Percentiles rank a stretch among this genome's conserved stretches.
Evolutionary conservation across 2,329 filamentous ascomycete species (phyloP).

Genomic region (Orbilia javanica): DNA sequence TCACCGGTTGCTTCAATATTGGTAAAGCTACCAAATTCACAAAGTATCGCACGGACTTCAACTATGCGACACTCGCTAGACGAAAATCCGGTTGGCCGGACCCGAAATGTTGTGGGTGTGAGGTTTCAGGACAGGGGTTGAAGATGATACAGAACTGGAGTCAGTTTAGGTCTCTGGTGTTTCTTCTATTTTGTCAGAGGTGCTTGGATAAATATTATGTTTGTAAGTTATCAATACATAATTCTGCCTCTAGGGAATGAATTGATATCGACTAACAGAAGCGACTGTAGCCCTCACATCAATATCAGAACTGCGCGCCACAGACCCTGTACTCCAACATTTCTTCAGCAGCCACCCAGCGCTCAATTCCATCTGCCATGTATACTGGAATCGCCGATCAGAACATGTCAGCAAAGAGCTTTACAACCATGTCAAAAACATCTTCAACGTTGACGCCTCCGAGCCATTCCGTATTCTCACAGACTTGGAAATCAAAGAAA

Average conservation of each 20-base stretch:
- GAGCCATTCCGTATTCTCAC: not conserved
- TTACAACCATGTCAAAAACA: conserved; percentile 1
- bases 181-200: conserved; percentile 4
- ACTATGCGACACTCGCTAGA: conserved; percentile 18
- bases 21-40: conserved; percentile 3
- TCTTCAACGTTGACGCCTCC: not conserved
- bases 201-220: conserved; percentile 17
- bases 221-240: not conserved
- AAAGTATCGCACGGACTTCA: conserved; percentile 14
- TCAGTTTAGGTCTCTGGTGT: not conserved
- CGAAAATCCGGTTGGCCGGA: conserved; percentile 6
- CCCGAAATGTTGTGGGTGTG: conserved; percentile 15
- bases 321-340: not conserved
- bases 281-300: not conserved
- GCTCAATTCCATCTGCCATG: not conserved
- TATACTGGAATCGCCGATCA: conserved; percentile 15
- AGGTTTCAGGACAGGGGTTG: not conserved
- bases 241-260: not conserved
- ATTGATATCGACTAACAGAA: not conserved
- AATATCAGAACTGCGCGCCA: not conserved
- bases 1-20: not conserved
- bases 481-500: not conserved
- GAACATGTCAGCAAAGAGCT: conserved; percentile 1
- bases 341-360: conserved; percentile 4
- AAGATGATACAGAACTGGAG: conserved; percentile 8